phyloP scores from a whole-genome alignment of 306 rosid genomes.

The Citrullus mucosospermus region DNA sequence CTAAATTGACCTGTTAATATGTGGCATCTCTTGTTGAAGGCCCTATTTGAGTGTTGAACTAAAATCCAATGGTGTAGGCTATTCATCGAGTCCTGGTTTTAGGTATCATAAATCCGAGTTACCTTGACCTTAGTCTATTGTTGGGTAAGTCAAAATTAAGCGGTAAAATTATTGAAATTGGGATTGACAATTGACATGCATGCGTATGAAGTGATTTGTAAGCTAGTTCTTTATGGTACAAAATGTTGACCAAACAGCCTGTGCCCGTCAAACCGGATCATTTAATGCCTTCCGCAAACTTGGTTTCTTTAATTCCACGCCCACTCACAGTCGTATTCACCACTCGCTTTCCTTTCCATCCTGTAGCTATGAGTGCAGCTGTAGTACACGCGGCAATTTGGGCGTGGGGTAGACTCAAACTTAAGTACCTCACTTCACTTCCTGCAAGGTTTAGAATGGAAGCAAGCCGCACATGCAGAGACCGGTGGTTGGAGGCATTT shows the following conservation, averaged over 20 bases:
- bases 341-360: not conserved
- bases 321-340: not conserved
- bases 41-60: no score
- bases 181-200: not conserved
- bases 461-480: conserved; percentile 7
- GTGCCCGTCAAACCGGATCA: not conserved
- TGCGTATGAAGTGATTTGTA: not conserved
- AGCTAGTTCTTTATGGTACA: not conserved
- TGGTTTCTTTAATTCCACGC: not conserved
- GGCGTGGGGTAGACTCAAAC: not conserved
- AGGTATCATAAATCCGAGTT: no score
- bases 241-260: not conserved
- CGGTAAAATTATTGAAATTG: not conserved
- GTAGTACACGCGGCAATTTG: not conserved
- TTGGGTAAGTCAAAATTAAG: no score
- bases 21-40: not conserved
- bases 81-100: no score
- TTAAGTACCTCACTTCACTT: not conserved
- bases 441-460: not conserved
- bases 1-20: no score
- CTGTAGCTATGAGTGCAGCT: no score
- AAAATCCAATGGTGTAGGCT: no score
- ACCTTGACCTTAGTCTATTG: no score
- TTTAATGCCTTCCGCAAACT: not conserved
- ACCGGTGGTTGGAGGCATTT: not conserved